A percentile compares a stretch with the other conserved stretches of the same genome.
phyloP scores from a whole-genome alignment of 2,329 filamentous ascomycete genomes.

The Aspergillus nomiae region DNA sequence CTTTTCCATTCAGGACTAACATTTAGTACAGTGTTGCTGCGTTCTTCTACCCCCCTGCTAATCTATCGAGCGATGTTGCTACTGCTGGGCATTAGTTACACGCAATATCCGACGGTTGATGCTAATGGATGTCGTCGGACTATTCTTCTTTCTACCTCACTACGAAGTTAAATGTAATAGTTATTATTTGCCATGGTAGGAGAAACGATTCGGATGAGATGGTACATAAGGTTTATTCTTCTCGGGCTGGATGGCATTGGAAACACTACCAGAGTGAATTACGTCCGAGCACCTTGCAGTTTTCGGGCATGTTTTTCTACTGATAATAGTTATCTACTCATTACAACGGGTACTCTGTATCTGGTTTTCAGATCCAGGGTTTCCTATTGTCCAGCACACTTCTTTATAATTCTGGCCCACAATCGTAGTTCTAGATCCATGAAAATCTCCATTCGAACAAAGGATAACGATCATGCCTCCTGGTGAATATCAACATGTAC shows the following conservation, averaged over 20 bases:
- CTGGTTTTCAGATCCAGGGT: not conserved
- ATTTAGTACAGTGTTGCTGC: conserved; percentile 43
- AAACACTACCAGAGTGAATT: not conserved
- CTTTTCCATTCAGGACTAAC: conserved; percentile 1
- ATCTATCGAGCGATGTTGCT: conserved; percentile 31
- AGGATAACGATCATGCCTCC: not conserved
- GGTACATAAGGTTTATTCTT: not conserved
- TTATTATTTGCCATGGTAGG: not conserved
- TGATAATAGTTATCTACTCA: not conserved
- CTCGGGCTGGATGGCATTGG: not conserved
- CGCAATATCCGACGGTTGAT: not conserved
- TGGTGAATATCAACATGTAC: conserved; percentile 13
- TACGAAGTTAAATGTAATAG: not conserved
- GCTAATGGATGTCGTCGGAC: not conserved
- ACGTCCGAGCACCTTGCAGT: not conserved
- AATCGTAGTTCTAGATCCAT: not conserved
- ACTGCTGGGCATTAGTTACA: conserved; percentile 15
- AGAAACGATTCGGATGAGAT: not conserved
- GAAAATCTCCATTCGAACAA: not conserved
- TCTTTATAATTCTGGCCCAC: not conserved
- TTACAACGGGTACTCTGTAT: not conserved
- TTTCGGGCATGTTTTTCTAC: not conserved
- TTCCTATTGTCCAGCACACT: not conserved
- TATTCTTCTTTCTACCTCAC: not conserved
- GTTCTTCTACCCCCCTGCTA: conserved; percentile 38